Conservation (phyloP, 352 stramenopile species). For the Phytophthora constricta region DNA sequence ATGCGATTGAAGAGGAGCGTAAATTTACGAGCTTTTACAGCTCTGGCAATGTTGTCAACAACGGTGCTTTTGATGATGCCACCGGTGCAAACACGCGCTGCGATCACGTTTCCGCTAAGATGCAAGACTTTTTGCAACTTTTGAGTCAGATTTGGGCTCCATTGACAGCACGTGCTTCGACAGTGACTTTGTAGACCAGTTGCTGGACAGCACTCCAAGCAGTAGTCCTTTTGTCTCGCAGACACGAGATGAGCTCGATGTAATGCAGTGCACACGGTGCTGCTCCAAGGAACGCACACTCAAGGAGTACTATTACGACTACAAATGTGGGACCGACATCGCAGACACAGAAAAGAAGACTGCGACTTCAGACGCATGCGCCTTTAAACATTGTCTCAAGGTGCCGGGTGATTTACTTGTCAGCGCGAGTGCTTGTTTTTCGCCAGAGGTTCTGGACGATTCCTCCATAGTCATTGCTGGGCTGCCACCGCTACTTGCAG, state of each 20-base stretch:
- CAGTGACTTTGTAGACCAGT: conserved; percentile 4
- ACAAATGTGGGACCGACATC: conserved; percentile 16
- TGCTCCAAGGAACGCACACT: conserved; percentile 27
- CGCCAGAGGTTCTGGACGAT: background rate
- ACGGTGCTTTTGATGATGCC: conserved; percentile 7
- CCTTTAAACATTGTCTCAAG: conserved; percentile 23
- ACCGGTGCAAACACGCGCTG: conserved; percentile 19
- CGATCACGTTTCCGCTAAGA: conserved; percentile 4
- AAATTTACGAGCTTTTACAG: conserved; percentile 24
- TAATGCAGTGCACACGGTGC: conserved; percentile 26
- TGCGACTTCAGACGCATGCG: conserved; percentile 14
- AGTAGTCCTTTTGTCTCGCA: background rate
- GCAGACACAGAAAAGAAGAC: conserved; percentile 11
- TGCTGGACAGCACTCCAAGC: conserved; percentile 13
- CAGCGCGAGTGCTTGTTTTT: conserved; percentile 3
- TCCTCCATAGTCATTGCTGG: conserved; percentile 15
- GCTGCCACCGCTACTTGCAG: conserved; percentile 5
- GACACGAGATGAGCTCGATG: conserved; percentile 2
- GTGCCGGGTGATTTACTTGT: conserved; percentile 11
- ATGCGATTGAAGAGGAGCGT: conserved; percentile 16
- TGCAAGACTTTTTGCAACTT: conserved; percentile 23
- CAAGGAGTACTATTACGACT: conserved; percentile 31
- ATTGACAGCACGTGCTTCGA: conserved; percentile 16
- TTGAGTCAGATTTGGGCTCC: background rate
- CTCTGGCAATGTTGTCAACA: conserved; percentile 23